A percentile compares a stretch with the other conserved stretches of the same genome.
These are phyloP conservation scores for Citrus trifoliata DNA, from an alignment of 345 rosid species.

Conservation along the genomic window DNA sequence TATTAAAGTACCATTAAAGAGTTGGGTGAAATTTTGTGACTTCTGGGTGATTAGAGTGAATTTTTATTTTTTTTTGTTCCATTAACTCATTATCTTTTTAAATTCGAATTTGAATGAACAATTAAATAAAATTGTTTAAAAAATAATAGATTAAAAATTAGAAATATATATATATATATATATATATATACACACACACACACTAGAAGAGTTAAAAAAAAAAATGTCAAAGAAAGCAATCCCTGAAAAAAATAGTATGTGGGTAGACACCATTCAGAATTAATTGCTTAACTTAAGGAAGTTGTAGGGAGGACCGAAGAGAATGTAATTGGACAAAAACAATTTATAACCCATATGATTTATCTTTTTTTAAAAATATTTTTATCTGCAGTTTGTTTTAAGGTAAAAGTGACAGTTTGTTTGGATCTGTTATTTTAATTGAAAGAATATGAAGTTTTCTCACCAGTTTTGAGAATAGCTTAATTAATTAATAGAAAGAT, in stretches of 20 bases:
- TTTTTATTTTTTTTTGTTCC: no score
- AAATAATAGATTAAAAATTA: no score
- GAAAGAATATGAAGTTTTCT: neutral
- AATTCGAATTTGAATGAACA: no score
- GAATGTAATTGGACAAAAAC: neutral
- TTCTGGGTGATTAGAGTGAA: no score
- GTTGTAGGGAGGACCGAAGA: neutral
- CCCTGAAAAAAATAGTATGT: neutral
- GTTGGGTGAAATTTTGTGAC: no score
- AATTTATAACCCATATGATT: neutral
- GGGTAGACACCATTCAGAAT: neutral
- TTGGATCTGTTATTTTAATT: no score
- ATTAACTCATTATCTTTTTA: no score
- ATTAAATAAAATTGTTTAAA: no score
- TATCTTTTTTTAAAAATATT: neutral
- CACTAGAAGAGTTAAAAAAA: neutral
- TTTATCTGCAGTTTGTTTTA: neutral
- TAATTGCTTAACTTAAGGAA: constrained; percentile 1
- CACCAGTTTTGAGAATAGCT: neutral
- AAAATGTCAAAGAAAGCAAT: neutral
- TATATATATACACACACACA: no score
- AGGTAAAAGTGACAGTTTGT: neutral
- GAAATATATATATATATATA: no score
- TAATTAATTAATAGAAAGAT: neutral
- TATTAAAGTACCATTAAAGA: no score